A percentile compares a stretch with the other conserved stretches of the same genome.
Evolutionary conservation across 2,329 filamentous ascomycete species (phyloP).

Genomic region (Sporothrix variecibatus): DNA sequence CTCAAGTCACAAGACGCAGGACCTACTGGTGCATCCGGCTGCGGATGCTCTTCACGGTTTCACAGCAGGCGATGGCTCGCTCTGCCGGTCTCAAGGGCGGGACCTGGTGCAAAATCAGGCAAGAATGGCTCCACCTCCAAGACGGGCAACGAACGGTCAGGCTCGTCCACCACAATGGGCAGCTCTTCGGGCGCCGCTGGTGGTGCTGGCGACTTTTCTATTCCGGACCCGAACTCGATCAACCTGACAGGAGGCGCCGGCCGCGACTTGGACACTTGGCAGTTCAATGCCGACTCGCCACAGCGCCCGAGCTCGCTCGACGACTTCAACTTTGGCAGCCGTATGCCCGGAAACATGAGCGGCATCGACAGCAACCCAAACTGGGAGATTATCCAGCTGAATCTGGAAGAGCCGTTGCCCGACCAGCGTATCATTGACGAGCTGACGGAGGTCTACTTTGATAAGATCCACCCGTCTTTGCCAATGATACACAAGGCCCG

Average conservation of each 20-base stretch:
- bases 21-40: slow-evolving; percentile 31
- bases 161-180: slow-evolving; percentile 7
- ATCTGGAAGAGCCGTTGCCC: slow-evolving; percentile 61
- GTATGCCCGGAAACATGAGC: slow-evolving; percentile 51
- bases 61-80: slow-evolving; percentile 43
- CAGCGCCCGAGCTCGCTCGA: slow-evolving; percentile 50
- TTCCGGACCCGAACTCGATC: slow-evolving; percentile 48
- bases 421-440: slow-evolving; percentile 73
- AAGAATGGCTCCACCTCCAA: background rate
- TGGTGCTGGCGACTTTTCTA: slow-evolving; percentile 44
- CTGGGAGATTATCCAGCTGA: slow-evolving; percentile 73
- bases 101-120: background rate
- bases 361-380: slow-evolving; percentile 61
- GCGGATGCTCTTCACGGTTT: slow-evolving; percentile 48
- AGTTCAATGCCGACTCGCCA: slow-evolving; percentile 57
- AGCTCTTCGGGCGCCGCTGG: slow-evolving; percentile 27
- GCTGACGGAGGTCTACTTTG: slow-evolving; percentile 85
- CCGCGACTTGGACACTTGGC: slow-evolving; percentile 57
- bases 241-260: slow-evolving; percentile 45
- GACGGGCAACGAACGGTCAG: background rate
- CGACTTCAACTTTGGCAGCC: slow-evolving; percentile 59
- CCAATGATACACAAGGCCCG: slow-evolving; percentile 89
- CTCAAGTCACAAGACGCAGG: slow-evolving; percentile 72
- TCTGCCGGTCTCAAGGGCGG: slow-evolving; percentile 44
- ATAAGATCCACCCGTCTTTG: slow-evolving; percentile 81